Conservation (phyloP, 139 green algal species). For the Tetraselmis chui region DNA sequence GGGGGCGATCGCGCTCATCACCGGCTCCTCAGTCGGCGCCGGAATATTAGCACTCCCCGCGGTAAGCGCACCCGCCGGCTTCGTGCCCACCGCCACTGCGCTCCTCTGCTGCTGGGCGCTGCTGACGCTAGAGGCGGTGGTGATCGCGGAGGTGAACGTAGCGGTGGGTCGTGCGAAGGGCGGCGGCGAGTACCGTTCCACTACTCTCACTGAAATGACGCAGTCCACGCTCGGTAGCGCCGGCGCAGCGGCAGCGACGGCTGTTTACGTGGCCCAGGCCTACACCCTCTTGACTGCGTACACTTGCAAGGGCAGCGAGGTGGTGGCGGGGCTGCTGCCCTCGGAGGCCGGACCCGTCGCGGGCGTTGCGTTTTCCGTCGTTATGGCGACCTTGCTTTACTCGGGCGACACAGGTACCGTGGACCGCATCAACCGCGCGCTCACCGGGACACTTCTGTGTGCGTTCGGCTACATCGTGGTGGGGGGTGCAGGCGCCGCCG, state of each 20-base stretch:
- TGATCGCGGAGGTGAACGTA: slow-evolving; percentile 68
- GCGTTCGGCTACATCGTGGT: slow-evolving; percentile 36
- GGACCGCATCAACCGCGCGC: slow-evolving; percentile 10
- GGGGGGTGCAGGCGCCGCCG: slow-evolving; percentile 14
- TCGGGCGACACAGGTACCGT: slow-evolving; percentile 13
- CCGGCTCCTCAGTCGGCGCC: slow-evolving; percentile 50
- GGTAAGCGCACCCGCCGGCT: slow-evolving; percentile 35
- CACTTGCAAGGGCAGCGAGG: slow-evolving; percentile 42
- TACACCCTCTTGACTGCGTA: slow-evolving; percentile 64
- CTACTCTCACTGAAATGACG: slow-evolving; percentile 55
- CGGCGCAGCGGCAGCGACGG: slow-evolving; percentile 21
- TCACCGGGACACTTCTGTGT: slow-evolving; percentile 33
- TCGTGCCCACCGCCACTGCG: slow-evolving; percentile 30
- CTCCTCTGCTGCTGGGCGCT: slow-evolving; percentile 43
- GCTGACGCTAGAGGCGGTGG: slow-evolving; percentile 46
- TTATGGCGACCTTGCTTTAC: slow-evolving; percentile 26
- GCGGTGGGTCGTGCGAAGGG: slow-evolving; percentile 11
- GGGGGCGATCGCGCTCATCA: slow-evolving; percentile 53
- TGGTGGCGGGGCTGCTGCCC: slow-evolving; percentile 18
- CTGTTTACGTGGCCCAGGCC: slow-evolving; percentile 48
- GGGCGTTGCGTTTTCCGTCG: slow-evolving; percentile 15
- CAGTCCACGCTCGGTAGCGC: slow-evolving; percentile 37
- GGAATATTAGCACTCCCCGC: slow-evolving; percentile 61
- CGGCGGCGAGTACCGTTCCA: neutral
- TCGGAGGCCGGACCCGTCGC: neutral